Conservation (phyloP, 305 asterid genomes). For the Solanum hybrid region DNA sequence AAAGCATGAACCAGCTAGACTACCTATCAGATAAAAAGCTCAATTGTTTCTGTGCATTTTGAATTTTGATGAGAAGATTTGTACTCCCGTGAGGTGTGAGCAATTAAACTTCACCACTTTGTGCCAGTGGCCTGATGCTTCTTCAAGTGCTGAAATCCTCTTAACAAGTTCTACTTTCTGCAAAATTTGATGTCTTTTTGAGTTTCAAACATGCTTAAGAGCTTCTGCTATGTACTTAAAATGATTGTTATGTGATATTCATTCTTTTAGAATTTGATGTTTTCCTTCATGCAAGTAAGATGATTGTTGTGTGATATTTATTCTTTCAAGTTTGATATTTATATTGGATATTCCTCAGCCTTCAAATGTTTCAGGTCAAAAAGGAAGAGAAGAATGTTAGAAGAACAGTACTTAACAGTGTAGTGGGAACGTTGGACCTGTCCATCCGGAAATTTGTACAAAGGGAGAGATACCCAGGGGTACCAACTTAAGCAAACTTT, state of each 20-base stretch:
- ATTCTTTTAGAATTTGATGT: background rate
- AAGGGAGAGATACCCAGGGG: slow-evolving; percentile 86
- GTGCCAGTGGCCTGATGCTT: background rate
- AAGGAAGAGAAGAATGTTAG: slow-evolving; percentile 70
- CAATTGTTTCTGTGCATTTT: background rate
- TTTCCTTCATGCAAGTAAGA: background rate
- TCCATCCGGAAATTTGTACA: slow-evolving; percentile 64
- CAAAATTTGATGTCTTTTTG: background rate
- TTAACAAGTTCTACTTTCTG: background rate
- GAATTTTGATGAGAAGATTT: background rate
- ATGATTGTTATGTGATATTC: background rate
- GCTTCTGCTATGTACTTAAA: background rate
- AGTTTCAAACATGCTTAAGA: background rate
- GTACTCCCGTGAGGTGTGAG: background rate
- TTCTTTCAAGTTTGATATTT: background rate
- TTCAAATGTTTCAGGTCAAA: slow-evolving; percentile 47
- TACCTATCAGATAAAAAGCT: background rate
- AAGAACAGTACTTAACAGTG: slow-evolving; percentile 78
- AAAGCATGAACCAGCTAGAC: background rate
- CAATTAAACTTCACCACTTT: background rate
- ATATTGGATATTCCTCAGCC: background rate
- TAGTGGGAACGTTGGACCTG: slow-evolving; percentile 83
- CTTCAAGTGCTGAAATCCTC: background rate
- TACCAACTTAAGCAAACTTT: slow-evolving; percentile 21
- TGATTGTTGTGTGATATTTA: background rate